Conservation (phyloP, 768 basidiomycete genomes). For the Pleurotus sapidus region DNA sequence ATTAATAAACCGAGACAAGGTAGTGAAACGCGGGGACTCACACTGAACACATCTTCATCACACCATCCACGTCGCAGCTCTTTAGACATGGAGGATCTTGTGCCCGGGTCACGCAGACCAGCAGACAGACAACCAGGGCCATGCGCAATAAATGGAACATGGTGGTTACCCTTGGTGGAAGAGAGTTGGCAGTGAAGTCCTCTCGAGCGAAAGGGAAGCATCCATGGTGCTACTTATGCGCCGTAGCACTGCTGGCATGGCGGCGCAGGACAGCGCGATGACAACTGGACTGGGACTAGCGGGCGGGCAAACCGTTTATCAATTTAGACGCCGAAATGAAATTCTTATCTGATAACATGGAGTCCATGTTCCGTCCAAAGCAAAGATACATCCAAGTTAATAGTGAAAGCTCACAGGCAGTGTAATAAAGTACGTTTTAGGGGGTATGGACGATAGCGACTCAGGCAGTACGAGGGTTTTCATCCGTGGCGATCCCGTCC, state of each 20-base stretch:
- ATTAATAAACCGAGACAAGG: too few relatives aligned
- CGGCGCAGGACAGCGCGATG: background rate
- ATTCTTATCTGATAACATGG: constrained; percentile 1
- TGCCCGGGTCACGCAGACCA: background rate
- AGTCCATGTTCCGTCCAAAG: background rate
- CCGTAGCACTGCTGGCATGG: background rate
- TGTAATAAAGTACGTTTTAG: background rate
- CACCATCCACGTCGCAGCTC: constrained; percentile 1
- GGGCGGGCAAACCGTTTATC: background rate
- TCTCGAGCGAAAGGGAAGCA: too few relatives aligned
- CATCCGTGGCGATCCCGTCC: constrained; percentile 14
- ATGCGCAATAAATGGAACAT: background rate
- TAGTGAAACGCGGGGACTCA: background rate
- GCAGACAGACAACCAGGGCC: background rate
- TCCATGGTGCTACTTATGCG: background rate
- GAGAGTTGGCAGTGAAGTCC: too few relatives aligned
- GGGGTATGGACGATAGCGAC: background rate
- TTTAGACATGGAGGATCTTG: constrained; percentile 1
- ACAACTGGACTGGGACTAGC: background rate
- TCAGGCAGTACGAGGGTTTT: background rate
- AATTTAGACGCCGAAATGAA: background rate
- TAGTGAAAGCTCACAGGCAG: too few relatives aligned
- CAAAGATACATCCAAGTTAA: background rate
- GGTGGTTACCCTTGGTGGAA: background rate
- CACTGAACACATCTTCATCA: constrained; percentile 5